A percentile compares a stretch with the other conserved stretches of the same genome.
Conservation (phyloP, 495 filamentous ascomycete species). For the Penicillium crystallinum region DNA sequence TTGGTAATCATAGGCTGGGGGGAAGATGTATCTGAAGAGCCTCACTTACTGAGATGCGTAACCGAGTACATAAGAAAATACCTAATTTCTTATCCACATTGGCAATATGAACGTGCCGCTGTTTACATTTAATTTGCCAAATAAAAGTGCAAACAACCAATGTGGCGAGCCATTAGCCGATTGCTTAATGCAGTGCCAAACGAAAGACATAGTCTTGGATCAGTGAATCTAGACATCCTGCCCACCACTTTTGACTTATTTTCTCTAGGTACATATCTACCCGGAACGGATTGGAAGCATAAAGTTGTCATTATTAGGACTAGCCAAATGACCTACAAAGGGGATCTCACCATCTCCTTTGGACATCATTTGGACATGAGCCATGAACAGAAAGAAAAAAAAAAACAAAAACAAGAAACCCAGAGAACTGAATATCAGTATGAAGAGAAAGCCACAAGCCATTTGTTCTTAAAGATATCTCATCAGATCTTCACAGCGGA, state of each 20-base stretch:
- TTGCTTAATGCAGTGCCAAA: too few relatives aligned
- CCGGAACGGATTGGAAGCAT: neutral
- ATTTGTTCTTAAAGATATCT: neutral
- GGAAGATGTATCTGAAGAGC: too few relatives aligned
- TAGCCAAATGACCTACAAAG: neutral
- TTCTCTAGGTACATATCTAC: neutral
- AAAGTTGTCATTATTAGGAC: neutral
- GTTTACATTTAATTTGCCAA: too few relatives aligned
- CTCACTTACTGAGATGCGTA: too few relatives aligned
- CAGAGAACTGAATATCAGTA: neutral
- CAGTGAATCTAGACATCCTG: too few relatives aligned
- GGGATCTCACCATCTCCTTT: neutral
- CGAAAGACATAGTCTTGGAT: too few relatives aligned
- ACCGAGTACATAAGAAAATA: too few relatives aligned
- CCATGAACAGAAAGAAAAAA: neutral
- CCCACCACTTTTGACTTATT: too few relatives aligned
- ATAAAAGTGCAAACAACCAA: neutral
- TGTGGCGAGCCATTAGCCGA: too few relatives aligned
- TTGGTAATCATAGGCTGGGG: too few relatives aligned
- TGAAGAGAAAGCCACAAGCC: neutral
- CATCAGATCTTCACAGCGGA: neutral
- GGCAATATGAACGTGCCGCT: too few relatives aligned
- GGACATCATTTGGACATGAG: neutral
- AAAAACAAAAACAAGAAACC: neutral
- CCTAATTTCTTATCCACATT: too few relatives aligned